Evolutionary conservation across 345 rosid genomes (phyloP).

Genomic region (Trapa incisa): DNA sequence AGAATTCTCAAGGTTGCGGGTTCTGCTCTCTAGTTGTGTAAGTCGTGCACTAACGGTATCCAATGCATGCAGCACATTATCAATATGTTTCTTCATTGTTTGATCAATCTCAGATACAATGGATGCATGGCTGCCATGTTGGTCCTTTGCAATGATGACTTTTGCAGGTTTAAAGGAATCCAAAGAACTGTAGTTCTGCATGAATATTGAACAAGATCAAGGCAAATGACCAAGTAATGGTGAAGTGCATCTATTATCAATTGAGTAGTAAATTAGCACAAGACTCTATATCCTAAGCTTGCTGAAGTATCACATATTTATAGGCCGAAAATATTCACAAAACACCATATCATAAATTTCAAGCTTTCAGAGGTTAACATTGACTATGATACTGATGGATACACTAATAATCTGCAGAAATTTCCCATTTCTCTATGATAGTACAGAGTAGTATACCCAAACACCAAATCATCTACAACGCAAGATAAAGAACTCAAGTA

Average conservation of each 20-base stretch:
- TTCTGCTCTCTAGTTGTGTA: slow-evolving; percentile 71
- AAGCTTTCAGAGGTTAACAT: not conserved
- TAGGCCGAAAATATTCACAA: too few species aligned
- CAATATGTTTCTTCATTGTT: slow-evolving; percentile 58
- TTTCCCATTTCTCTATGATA: too few species aligned
- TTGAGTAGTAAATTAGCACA: not conserved
- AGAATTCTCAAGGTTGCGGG: slow-evolving; percentile 49
- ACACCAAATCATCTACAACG: not conserved
- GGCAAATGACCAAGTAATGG: not conserved
- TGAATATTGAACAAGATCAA: not conserved
- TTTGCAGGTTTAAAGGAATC: slow-evolving; percentile 54
- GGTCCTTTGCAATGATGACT: slow-evolving; percentile 40
- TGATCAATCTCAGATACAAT: slow-evolving; percentile 56
- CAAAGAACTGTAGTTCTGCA: slow-evolving; percentile 56
- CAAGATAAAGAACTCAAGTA: not conserved
- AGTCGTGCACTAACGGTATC: slow-evolving; percentile 70
- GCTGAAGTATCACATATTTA: not conserved
- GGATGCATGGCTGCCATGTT: slow-evolving; percentile 18
- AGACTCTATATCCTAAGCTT: not conserved
- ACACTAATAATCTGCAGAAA: too few species aligned
- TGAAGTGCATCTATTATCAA: not conserved
- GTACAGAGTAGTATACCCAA: not conserved
- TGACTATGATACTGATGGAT: not conserved
- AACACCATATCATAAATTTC: not conserved
- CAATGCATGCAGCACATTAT: slow-evolving; percentile 49